A percentile compares a stretch with the other conserved stretches of the same genome.
These are phyloP conservation scores for Trifolium fragiferum DNA, from an alignment of 306 rosid species.

Conservation along the genomic window DNA sequence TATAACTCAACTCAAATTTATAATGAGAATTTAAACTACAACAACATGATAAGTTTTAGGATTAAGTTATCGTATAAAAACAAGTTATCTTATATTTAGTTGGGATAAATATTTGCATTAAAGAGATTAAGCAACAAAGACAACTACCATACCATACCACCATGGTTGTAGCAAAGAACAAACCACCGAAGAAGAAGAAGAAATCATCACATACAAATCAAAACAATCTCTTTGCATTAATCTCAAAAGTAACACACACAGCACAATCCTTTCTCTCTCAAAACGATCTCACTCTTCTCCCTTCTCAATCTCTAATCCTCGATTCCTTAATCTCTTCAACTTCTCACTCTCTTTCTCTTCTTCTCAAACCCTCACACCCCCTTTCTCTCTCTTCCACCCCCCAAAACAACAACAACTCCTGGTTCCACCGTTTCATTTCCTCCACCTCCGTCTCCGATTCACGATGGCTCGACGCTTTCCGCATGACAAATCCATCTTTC, in stretches of 20 bases:
- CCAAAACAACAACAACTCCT: slow-evolving; percentile 41
- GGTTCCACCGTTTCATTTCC: slow-evolving; percentile 75
- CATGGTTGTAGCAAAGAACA: slow-evolving; percentile 49
- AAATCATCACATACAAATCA: background rate
- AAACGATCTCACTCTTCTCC: slow-evolving; percentile 64
- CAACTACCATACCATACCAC: background rate
- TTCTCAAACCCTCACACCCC: slow-evolving; percentile 27
- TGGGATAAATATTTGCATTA: no score
- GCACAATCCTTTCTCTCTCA: slow-evolving; percentile 66
- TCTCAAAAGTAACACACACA: slow-evolving; percentile 46
- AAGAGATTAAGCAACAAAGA: no score
- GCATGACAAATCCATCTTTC: slow-evolving; percentile 71
- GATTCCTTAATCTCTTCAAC: slow-evolving; percentile 60
- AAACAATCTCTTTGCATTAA: slow-evolving; percentile 36
- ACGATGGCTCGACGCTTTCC: slow-evolving; percentile 64
- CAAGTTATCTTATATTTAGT: no score
- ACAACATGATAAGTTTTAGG: no score
- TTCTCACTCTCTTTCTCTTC: slow-evolving; percentile 47
- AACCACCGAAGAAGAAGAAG: slow-evolving; percentile 34
- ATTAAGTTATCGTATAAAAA: no score
- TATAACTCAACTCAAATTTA: no score
- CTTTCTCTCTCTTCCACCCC: slow-evolving; percentile 41
- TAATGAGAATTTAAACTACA: no score
- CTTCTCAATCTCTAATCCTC: slow-evolving; percentile 59
- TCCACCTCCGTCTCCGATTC: slow-evolving; percentile 46